phyloP scores from a whole-genome alignment of 139 green algal species.

The Chlorella sp. region DNA sequence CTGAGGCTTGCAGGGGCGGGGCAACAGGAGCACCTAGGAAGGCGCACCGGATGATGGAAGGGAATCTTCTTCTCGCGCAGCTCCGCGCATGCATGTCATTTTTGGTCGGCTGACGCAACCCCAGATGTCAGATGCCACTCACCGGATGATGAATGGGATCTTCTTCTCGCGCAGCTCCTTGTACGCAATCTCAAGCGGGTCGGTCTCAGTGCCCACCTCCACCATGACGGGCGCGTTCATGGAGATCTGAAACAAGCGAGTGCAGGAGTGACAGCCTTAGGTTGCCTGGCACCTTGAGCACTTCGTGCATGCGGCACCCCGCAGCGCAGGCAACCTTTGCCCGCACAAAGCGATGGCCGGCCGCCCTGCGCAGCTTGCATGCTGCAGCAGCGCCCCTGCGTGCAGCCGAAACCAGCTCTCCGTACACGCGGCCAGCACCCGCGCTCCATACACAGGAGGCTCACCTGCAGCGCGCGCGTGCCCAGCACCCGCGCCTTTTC shows the following conservation, averaged over 20 bases:
- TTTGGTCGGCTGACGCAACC: too few relatives aligned
- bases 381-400: too few relatives aligned
- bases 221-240: conserved; percentile 99
- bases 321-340: too few relatives aligned
- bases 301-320: too few relatives aligned
- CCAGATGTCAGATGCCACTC: too few relatives aligned
- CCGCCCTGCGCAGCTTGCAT: too few relatives aligned
- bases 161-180: conserved; percentile 97
- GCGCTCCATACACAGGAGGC: neutral
- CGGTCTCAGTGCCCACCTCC: conserved; percentile 80
- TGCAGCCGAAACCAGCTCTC: too few relatives aligned
- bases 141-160: conserved; percentile 97
- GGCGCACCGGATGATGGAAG: neutral
- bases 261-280: too few relatives aligned
- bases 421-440: too few relatives aligned
- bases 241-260: conserved; percentile 34
- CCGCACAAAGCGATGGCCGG: too few relatives aligned
- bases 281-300: neutral
- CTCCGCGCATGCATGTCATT: neutral
- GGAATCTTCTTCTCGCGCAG: neutral
- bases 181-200: conserved; percentile 85
- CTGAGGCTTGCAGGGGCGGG: neutral
- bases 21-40: neutral
- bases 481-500: conserved; percentile 94
- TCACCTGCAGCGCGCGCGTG: conserved; percentile 94